Percentiles rank a stretch among this genome's conserved stretches.
Evolutionary conservation across 2,329 filamentous ascomycete species (phyloP).

Genomic region (Venturia nashicola): DNA sequence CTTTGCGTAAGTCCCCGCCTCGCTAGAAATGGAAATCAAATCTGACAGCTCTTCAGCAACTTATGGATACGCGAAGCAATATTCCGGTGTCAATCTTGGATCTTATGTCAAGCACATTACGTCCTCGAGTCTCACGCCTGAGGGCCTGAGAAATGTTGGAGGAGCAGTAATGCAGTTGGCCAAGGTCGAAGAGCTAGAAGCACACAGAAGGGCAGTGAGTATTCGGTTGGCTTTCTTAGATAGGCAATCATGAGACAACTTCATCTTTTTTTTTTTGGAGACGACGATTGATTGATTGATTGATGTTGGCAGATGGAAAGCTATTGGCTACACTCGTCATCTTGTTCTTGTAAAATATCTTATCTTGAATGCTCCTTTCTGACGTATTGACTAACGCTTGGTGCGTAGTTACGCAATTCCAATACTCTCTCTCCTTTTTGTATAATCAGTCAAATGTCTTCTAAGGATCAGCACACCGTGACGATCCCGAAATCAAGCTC

Average conservation of each 20-base stretch:
- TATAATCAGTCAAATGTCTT: too few relatives aligned
- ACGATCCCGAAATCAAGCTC: too few relatives aligned
- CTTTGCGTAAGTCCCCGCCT: slow-evolving; percentile 60
- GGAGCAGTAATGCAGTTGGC: slow-evolving; percentile 88
- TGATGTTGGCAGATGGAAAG: neutral
- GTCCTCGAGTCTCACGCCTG: slow-evolving; percentile 73
- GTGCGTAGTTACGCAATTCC: too few relatives aligned
- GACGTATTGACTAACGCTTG: too few relatives aligned
- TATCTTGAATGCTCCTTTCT: too few relatives aligned
- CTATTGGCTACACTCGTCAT: neutral
- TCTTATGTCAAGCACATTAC: slow-evolving; percentile 99
- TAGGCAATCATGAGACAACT: neutral
- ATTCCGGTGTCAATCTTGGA: slow-evolving; percentile 89
- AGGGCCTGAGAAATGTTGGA: slow-evolving; percentile 78
- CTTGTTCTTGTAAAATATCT: neutral
- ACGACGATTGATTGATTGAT: neutral
- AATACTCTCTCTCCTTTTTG: too few relatives aligned
- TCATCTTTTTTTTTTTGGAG: too few relatives aligned
- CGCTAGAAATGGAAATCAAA: neutral
- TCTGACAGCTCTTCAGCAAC: slow-evolving; percentile 49
- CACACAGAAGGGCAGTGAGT: slow-evolving; percentile 66
- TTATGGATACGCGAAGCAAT: slow-evolving; percentile 96
- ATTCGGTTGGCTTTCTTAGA: slow-evolving; percentile 43
- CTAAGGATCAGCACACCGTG: too few relatives aligned
- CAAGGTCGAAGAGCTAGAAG: slow-evolving; percentile 87